phyloP scores from a whole-genome alignment of 2,329 filamentous ascomycete species.

The Colletotrichum sp. region DNA sequence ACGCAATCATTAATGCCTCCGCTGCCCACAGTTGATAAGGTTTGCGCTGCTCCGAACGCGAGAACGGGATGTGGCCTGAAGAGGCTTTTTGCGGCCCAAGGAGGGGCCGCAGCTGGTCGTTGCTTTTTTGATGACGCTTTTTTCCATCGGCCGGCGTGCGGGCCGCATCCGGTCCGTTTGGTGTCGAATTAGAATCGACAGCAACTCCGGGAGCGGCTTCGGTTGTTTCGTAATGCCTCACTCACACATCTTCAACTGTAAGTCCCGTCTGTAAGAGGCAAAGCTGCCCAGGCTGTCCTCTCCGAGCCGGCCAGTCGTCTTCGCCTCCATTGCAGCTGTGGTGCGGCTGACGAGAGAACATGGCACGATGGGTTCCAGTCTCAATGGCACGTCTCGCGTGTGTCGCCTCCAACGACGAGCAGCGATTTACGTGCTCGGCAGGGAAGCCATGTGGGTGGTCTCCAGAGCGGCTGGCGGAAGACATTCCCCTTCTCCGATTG shows the following conservation, averaged over 20 bases:
- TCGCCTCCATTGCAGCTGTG: background rate
- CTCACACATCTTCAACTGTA: background rate
- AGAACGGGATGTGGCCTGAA: background rate
- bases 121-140: background rate
- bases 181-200: background rate
- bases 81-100: background rate
- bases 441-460: slow-evolving; percentile 13
- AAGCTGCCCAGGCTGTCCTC: background rate
- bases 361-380: background rate
- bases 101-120: background rate
- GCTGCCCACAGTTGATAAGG: background rate
- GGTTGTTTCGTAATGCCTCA: background rate
- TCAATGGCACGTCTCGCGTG: background rate
- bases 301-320: background rate
- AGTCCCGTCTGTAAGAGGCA: background rate
- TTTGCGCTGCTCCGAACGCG: background rate
- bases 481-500: background rate
- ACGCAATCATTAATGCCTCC: background rate
- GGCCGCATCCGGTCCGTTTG: background rate
- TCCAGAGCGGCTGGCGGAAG: slow-evolving; percentile 6
- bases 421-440: background rate
- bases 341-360: slow-evolving; percentile 2
- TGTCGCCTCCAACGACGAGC: background rate
- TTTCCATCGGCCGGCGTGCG: background rate
- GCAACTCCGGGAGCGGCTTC: background rate